Evolutionary conservation across 2,329 filamentous ascomycete species (phyloP).

Genomic region (Helminthosporium solani): DNA sequence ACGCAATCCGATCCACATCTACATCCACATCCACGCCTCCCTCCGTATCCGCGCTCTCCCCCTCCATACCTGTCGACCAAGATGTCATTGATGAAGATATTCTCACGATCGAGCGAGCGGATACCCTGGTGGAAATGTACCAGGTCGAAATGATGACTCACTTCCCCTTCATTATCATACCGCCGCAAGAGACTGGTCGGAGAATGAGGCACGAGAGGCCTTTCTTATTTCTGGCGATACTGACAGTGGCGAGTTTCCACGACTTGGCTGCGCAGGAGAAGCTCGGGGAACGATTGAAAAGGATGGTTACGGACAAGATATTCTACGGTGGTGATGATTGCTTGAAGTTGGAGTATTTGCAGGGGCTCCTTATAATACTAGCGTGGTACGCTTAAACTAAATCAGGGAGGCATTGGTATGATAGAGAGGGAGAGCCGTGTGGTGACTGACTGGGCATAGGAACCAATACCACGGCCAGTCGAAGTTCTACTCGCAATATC

Average conservation of each 20-base stretch:
- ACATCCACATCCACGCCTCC: neutral
- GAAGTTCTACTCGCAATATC: constrained; percentile 33
- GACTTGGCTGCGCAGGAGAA: constrained; percentile 37
- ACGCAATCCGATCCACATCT: too few relatives aligned
- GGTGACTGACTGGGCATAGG: constrained; percentile 16
- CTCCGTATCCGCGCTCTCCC: neutral
- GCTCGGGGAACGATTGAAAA: constrained; percentile 35
- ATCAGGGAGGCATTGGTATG: neutral
- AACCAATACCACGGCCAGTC: constrained; percentile 35
- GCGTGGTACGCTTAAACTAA: constrained; percentile 23
- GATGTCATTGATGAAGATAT: constrained; percentile 34
- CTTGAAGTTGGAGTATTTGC: constrained; percentile 29
- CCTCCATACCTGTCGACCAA: constrained; percentile 14
- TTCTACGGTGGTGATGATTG: constrained; percentile 31
- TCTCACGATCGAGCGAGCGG: constrained; percentile 26
- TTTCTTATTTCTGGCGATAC: constrained; percentile 30
- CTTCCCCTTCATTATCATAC: constrained; percentile 42
- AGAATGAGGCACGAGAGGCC: constrained; percentile 32
- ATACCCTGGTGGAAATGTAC: constrained; percentile 34
- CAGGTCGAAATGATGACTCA: constrained; percentile 39
- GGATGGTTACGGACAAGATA: constrained; percentile 31
- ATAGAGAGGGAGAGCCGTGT: too few relatives aligned
- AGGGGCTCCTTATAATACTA: constrained; percentile 29
- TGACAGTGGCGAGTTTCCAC: constrained; percentile 34
- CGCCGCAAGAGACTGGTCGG: constrained; percentile 20